Base-by-base conservation (phyloP, 2,329 filamentous ascomycete genomes). In the Lasiodiplodia gonubiensis region DNA sequence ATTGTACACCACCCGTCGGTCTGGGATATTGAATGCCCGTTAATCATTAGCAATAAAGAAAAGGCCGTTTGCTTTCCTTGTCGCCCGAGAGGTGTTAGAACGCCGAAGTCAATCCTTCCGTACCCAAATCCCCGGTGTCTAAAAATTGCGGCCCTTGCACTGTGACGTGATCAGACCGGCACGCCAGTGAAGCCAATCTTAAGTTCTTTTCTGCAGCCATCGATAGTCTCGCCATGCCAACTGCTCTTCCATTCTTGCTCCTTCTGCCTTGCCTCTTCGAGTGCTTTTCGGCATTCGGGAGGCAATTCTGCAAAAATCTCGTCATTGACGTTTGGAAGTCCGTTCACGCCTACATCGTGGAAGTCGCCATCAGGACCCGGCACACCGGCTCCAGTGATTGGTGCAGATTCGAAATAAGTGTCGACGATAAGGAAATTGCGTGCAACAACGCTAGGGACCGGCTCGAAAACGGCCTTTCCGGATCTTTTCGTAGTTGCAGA, bases 191-290 rank as follows among this genome's bases (percentile, higher is more conserved):
- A 82, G 37, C 82, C 82, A 67, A 85, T 82, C 74, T 79, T 81
- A 67, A 84, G 77, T 68, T 78, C 78, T 27, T 76, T 79, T 61
- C 84, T 75, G 33, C 77, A 74, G 39, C 84, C 84, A 74, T 87
- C 86, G 11, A 84, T 79, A 42, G 78, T 83, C 79, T 97, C 94
- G 5, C 86, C 84, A 18, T 86, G 86, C 92, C 93, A 97, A 70
- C 85, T 86, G 37, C 79, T 82, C 77, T 92, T 92, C 92, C 93
- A 98, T 65, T 85, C 80, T 69, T 80, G 78, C 78, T 97, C 92
- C 66, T 85, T 83, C 12, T 80, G 80, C 63, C 89, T 82, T 3
- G 92, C 90, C 64, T 86, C 82, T 61, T 93, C 83, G 70, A 97
- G 93, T 0, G 92, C 90, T 46, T 83, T 81, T 46, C 90, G 86